These are phyloP conservation scores for Microthlaspi erraticum DNA, from an alignment of 345 rosid genomes.

Conservation along the genomic window DNA sequence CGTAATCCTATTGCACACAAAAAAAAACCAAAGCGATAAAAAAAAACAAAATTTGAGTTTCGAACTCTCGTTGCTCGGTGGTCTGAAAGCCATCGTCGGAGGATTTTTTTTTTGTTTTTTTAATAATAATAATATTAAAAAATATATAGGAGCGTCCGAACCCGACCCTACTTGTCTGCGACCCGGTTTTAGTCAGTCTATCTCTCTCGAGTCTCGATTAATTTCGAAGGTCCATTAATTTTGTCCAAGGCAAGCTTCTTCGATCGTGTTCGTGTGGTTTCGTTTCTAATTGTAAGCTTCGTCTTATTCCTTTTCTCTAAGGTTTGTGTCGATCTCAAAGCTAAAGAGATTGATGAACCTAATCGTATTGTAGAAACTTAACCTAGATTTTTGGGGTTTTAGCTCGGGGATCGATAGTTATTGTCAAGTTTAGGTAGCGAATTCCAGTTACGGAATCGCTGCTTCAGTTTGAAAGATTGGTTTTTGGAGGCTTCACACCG, in stretches of 20 bases:
- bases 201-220: background rate
- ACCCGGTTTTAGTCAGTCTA: background rate
- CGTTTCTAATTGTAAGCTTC: constrained; percentile 27
- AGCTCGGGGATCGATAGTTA: background rate
- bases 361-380: background rate
- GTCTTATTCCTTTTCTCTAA: background rate
- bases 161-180: background rate
- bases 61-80: background rate
- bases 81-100: background rate
- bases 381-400: constrained; percentile 9
- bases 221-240: too few relatives aligned
- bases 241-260: background rate
- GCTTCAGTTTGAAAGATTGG: background rate
- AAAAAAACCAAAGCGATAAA: background rate
- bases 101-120: too few relatives aligned
- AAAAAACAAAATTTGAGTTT: background rate
- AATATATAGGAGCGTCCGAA: too few relatives aligned
- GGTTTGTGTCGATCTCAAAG: background rate
- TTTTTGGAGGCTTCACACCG: too few relatives aligned
- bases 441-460: constrained; percentile 5
- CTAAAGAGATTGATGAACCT: constrained; percentile 3
- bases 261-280: background rate
- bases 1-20: background rate
- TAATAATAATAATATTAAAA: too few relatives aligned
- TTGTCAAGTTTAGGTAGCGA: background rate